A percentile compares a stretch with the other conserved stretches of the same genome.
These are phyloP conservation scores for Sapria himalayana DNA, from an alignment of 345 rosid genomes.

Conservation along the genomic window DNA sequence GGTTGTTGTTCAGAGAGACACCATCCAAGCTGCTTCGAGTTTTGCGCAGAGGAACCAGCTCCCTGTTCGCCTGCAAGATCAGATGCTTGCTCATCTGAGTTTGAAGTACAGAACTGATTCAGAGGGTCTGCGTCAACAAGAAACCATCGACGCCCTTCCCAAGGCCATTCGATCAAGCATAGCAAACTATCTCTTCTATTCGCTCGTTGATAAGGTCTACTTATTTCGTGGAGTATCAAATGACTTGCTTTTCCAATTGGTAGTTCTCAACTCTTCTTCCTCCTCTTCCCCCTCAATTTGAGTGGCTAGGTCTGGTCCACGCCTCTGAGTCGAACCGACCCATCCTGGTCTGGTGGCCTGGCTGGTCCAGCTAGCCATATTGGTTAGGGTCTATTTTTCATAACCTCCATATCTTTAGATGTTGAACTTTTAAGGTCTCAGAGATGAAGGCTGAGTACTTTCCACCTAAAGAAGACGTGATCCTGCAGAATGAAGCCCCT, in stretches of 20 bases:
- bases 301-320: too few species aligned
- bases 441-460: conserved; percentile 79
- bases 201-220: conserved; percentile 41
- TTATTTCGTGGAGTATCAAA: conserved; percentile 49
- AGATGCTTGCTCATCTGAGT: conserved; percentile 61
- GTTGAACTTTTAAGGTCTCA: conserved; percentile 27
- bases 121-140: conserved; percentile 60
- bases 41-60: conserved; percentile 44
- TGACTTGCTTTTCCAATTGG: conserved; percentile 64
- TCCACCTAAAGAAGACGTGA: conserved; percentile 75
- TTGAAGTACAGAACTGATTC: conserved; percentile 55
- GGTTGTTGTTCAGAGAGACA: conserved; percentile 30
- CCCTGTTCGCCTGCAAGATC: conserved; percentile 45
- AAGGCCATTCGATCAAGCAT: conserved; percentile 61
- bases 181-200: conserved; percentile 50
- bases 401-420: too few species aligned
- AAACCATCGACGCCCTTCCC: conserved; percentile 56
- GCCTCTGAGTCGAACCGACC: too few species aligned
- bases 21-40: conserved; percentile 56
- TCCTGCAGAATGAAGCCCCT: conserved; percentile 68
- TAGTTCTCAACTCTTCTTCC: too few species aligned
- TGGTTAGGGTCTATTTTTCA: too few species aligned
- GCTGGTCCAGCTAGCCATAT: too few species aligned
- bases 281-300: too few species aligned
- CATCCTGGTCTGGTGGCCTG: too few species aligned